Evolutionary conservation across 176 grass and related monocot species (phyloP), one percentile per base, ranked within the genome.

Genomic region (Eleusine indica): DNA sequence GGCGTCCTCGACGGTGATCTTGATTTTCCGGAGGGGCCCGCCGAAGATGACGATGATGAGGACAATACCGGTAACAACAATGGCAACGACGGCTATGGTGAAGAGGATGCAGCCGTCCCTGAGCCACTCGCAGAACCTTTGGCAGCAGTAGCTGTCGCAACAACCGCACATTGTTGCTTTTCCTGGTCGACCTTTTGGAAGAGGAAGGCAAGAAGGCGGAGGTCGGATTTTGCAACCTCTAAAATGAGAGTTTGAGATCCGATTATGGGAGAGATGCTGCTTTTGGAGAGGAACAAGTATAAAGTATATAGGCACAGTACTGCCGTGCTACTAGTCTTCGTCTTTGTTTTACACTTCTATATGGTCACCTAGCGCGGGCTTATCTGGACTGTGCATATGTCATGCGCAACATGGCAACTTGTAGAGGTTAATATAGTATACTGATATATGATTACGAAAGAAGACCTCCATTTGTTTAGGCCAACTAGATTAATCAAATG

Each of bases 1-100:
- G 1, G 87, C 90, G 43, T 86, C 73, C 9, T 71, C 68, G 0
- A 92, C 81, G 47, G 41, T 30, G 61, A 89, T 9, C 15, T 18
- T 40, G 38, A 65, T 46, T 3, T 86, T 68, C 25, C 74, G 74
- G 18, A 88, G 48, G 1, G 67, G 51, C 6, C 83, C 64, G 58
- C 57, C 79, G 58, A 86, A 37, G 69, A 79, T 60, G 17, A 81
- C 18, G 68, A 5, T 6, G 79, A 84, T 5, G 75, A 88, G 9
- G 35, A 65, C 42, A n/a, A 75, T 35, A 9, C 6, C 51, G 41
- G 71, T 39, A 46, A 60, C 0, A 18, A 60, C 0, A 9, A 0
- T 9, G 53, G 39, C 13, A 51, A 1, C 66, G 9, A 60, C 0
- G 17, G 13, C 1, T 9, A 68, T 0, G 37, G 1, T 51, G 32